Conservation (phyloP, 2,329 filamentous ascomycete genomes). For the Fusarium begoniae region DNA sequence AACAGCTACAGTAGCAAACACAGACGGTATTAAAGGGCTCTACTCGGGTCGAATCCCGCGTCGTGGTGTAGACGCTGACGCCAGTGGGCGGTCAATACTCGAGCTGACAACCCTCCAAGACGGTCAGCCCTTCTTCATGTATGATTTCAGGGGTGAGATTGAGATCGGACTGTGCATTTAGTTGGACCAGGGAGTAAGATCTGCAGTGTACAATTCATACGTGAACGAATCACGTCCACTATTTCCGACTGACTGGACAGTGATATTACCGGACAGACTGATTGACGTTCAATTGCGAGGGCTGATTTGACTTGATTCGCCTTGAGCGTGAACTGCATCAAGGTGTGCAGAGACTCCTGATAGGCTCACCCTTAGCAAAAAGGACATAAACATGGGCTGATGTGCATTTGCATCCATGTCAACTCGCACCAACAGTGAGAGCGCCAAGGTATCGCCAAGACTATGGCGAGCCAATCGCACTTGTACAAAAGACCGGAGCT, state of each 20-base stretch:
- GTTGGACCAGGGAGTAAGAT: background rate
- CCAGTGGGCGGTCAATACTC: constrained; percentile 18
- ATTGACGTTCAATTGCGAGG: constrained; percentile 17
- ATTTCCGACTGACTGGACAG: constrained; percentile 20
- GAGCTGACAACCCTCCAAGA: constrained; percentile 9
- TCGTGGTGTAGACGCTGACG: constrained; percentile 13
- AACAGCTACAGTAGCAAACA: background rate
- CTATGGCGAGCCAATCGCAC: constrained; percentile 7
- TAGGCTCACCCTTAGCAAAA: constrained; percentile 4
- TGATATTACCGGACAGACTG: constrained; percentile 21
- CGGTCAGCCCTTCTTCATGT: constrained; percentile 8
- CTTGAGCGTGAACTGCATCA: background rate
- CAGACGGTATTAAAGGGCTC: background rate
- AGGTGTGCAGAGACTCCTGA: constrained; percentile 20
- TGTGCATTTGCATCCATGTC: constrained; percentile 20
- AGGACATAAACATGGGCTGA: constrained; percentile 20
- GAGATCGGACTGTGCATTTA: background rate
- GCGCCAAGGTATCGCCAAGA: constrained; percentile 6
- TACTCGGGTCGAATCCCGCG: background rate
- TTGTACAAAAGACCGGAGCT: constrained; percentile 5
- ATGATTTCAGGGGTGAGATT: constrained; percentile 20
- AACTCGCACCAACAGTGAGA: background rate
- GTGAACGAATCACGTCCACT: constrained; percentile 4
- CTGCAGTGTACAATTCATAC: background rate
- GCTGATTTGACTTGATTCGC: background rate